Base-by-base conservation (phyloP, 1,139 yeast species). In the Suhomyces bokatorum region DNA sequence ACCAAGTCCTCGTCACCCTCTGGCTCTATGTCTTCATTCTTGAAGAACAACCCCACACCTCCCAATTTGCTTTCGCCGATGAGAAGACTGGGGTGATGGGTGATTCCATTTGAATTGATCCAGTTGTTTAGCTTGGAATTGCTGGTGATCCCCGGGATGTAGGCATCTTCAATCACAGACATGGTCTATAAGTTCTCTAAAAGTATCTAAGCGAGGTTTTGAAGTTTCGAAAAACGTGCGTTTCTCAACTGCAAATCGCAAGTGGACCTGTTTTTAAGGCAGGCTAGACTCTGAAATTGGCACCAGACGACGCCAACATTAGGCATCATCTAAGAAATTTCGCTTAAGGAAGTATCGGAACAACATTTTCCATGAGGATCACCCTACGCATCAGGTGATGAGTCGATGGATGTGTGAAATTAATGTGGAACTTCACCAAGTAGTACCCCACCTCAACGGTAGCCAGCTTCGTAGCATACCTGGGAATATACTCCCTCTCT, bases 1-100 rank as follows among this genome's bases (percentile, higher is more conserved):
- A 44, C 42, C 34, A 51, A 33, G 32, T 53, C 57, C 1, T 40
- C 42, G 4, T 32, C 33, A 10, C 46, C 37, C 4, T 47, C 43
- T 14, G 36, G 42, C 9, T 32, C 39, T 3, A 13, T 14, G 11
- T 11, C 34, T 7, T 33, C 31, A 12, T 20, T 34, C 12, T 54
- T 51, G 35, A 59, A 60, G 44, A 64, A 59, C n/a, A 70, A 44
- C 8, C 75, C 75, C n/a, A 52, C 52, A 4, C 75, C 75, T 6
- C 75, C 75, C 16, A 66, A 51, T 2, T 47, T 36, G 47, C 71
- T 66, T 14, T 42, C 13, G 9, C 53, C 60, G 20, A 69, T 56
- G 3, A 54, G 32, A 10, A 69, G 36, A 8, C 49, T 30, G 1
- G 55, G 50, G 42, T 62, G 52, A 4, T 39, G 50, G 3, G 31